Evolutionary conservation across 495 filamentous ascomycete species (phyloP), one percentile per base, ranked within the genome.

Genomic region (Penicillium egyptiacum): DNA sequence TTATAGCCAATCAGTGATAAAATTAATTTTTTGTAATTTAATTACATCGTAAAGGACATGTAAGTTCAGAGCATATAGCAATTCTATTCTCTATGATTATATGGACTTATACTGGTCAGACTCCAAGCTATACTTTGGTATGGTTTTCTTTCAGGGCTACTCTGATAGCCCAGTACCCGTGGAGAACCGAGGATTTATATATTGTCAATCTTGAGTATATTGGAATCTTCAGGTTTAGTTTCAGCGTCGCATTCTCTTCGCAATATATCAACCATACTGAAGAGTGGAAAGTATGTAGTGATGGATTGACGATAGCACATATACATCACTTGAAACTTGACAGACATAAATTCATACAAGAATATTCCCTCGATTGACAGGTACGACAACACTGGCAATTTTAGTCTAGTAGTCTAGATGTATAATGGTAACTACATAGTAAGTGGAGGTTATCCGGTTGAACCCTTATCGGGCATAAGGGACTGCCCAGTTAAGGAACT

Each of bases 371-470:
- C 7, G 39, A 20, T n/a, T n/a, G 39, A 40, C 3, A 2, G 1
- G 4, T 22, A 44, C 6, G 14, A n/a, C 19, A 23, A 6, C 17
- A 30, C 22, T 16, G 10, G 9, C 17, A 22, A 33, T 2, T n/a
- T 25, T 23, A 35, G 19, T 23, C 5, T 50, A 37, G 47, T 48
- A n/a, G n/a, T 20, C 26, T 6, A 9, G 35, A 17, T 7, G 14
- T 37, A 16, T 39, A 39, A 11, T 2, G 8, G 26, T 9, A 26
- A 26, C 25, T 26, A 28, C 7, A 0, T 14, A 12, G 30, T 19
- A 50, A 37, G 47, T 50, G 47, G 31, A 50, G 47, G 47, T 35
- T 49, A 50, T 25, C 47, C 14, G 26, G 17, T 10, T 30, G 10
- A 45, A 26, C 45, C 3, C 45, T 11, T 17, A 28, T 26, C 23